Base-by-base conservation (phyloP, 2,329 filamentous ascomycete genomes). In the Verticillium isaacii region DNA sequence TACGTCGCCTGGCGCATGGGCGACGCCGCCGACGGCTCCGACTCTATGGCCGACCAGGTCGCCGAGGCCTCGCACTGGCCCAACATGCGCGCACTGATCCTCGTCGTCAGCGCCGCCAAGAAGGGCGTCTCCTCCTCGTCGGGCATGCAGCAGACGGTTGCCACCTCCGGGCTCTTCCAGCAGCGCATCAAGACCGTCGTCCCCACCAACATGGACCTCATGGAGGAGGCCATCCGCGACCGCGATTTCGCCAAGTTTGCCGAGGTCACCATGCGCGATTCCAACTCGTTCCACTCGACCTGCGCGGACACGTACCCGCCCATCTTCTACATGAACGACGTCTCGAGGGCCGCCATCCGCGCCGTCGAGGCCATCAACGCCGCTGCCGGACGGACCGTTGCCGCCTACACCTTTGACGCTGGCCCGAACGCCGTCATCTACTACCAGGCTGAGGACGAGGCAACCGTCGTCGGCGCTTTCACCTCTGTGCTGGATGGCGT, bases 281-380 rank as follows among this genome's bases (percentile, higher is more conserved):
- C 91, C 73, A 99, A 99, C 80, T 92, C 88, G 63, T 99, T 99
- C 87, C 95, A 99, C 76, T 92, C 95, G 41, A 92, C 89, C 62
- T 98, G 95, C 75, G 82, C 96, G 69, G 95, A 99, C 74, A 98
- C 95, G 1, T 93, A 92, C 78, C 95, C 96, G 55, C 95, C 96
- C 19, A 99, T 99, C 73, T 97, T 97, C 78, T 99, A 99, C 82
- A 89, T 99, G 83, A 99, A 97, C 78, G 95, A 99, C 73, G 89
- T 94, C 17, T 94, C 90, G 23, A 83, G 90, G 41, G 92, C 94
- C 1, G 93, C 94, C 6, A 92, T 99, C 63, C 85, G 92, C 59
- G 88, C 92, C 17, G 93, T 97, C 34, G 93, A 99, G 79, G 85
- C 88, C 68, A 91, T 98, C 78, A 99, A 99, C 73, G 82, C 83